Evolutionary conservation across 2,329 filamentous ascomycete species (phyloP).

Genomic region (Metarhizium humberi): DNA sequence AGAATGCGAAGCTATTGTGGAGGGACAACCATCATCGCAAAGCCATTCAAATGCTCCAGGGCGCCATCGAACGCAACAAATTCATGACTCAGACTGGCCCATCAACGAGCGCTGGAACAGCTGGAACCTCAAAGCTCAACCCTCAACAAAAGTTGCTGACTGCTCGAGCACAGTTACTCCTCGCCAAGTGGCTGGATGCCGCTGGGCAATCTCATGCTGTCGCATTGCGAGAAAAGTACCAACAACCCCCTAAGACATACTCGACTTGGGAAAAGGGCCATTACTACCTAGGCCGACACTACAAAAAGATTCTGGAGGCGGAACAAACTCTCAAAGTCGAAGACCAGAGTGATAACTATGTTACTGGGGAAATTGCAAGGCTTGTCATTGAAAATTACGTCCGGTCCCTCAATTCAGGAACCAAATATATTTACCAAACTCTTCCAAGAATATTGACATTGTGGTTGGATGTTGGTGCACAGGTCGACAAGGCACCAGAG

Average conservation of each 20-base stretch:
- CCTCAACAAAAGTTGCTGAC: slow-evolving; percentile 50
- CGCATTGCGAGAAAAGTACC: slow-evolving; percentile 72
- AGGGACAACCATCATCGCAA: slow-evolving; percentile 88
- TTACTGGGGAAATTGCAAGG: slow-evolving; percentile 76
- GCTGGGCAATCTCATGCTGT: slow-evolving; percentile 87
- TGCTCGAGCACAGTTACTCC: slow-evolving; percentile 74
- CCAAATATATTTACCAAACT: slow-evolving; percentile 94
- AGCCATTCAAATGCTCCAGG: slow-evolving; percentile 83
- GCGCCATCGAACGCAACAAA: slow-evolving; percentile 74
- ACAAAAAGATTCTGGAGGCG: slow-evolving; percentile 89
- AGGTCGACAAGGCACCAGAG: slow-evolving; percentile 54
- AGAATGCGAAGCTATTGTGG: slow-evolving; percentile 89
- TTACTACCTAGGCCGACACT: slow-evolving; percentile 93
- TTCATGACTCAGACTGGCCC: slow-evolving; percentile 47
- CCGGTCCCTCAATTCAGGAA: slow-evolving; percentile 76
- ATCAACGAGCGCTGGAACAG: slow-evolving; percentile 23
- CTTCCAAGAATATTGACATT: slow-evolving; percentile 84
- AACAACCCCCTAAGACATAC: slow-evolving; percentile 63
- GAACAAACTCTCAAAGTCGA: slow-evolving; percentile 68
- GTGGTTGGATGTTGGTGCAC: slow-evolving; percentile 84
- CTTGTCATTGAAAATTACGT: slow-evolving; percentile 92
- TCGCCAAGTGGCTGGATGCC: slow-evolving; percentile 93
- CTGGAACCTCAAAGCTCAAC: slow-evolving; percentile 25
- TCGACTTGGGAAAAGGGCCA: slow-evolving; percentile 90
- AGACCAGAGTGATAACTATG: slow-evolving; percentile 67